A percentile compares a stretch with the other conserved stretches of the same genome.
phyloP scores from a whole-genome alignment of 306 rosid species.

The Ziziphus jujuba region DNA sequence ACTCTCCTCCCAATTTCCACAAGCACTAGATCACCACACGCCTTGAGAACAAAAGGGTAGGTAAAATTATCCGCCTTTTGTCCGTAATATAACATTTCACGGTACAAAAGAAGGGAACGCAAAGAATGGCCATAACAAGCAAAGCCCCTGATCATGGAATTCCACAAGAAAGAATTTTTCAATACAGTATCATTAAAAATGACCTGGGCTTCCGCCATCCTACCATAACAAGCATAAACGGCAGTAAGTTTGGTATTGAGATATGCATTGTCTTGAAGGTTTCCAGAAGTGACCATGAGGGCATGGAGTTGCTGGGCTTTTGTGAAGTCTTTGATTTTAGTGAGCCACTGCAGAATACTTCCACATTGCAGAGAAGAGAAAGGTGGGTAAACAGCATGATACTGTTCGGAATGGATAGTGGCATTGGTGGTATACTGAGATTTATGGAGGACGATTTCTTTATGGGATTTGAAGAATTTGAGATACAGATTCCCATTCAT shows the following conservation, averaged over 20 bases:
- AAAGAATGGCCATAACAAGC: constrained; percentile 32
- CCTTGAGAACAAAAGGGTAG: constrained; percentile 63
- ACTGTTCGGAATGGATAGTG: constrained; percentile 5
- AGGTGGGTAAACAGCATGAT: constrained; percentile 13
- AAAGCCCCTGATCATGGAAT: constrained; percentile 54
- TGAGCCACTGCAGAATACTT: constrained; percentile 43
- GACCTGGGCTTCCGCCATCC: constrained; percentile 41
- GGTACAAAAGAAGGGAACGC: constrained; percentile 42
- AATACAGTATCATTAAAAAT: constrained; percentile 35
- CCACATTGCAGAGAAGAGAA: constrained; percentile 57
- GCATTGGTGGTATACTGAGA: constrained; percentile 7
- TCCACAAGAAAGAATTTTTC: constrained; percentile 53
- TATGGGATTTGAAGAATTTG: constrained; percentile 11
- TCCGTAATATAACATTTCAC: constrained; percentile 42
- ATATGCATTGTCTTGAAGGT: constrained; percentile 41
- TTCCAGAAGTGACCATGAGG: constrained; percentile 36
- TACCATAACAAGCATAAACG: constrained; percentile 47
- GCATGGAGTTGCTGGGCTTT: constrained; percentile 53
- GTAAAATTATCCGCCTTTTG: constrained; percentile 49
- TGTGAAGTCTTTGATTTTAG: constrained; percentile 39
- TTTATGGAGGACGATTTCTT: background rate
- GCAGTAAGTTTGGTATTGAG: constrained; percentile 56
- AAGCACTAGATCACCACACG: constrained; percentile 51
- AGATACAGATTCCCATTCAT: constrained; percentile 34
- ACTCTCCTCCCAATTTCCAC: constrained; percentile 42